Conservation (phyloP, 257 asterid genomes). For the Gynochthodes officinalis region DNA sequence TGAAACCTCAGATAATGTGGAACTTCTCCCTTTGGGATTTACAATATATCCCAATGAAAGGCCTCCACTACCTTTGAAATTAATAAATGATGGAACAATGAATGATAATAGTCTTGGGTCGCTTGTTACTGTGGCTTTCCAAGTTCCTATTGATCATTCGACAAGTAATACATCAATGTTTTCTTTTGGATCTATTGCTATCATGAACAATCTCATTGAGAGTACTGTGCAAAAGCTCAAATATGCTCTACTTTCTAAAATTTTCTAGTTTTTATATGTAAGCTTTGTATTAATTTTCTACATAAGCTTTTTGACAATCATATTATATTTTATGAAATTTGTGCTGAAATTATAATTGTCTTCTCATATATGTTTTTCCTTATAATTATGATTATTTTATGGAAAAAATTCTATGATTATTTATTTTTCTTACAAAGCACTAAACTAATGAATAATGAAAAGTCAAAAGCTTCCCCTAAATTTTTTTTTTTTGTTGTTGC, state of each 20-base stretch:
- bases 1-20: conserved; percentile 29
- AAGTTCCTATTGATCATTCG: conserved; percentile 37
- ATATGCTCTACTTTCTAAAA: conserved; percentile 16
- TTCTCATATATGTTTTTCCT: too few species aligned
- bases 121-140: conserved; percentile 47
- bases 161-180: conserved; percentile 34
- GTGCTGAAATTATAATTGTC: too few species aligned
- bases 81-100: neutral
- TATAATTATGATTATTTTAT: too few species aligned
- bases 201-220: conserved; percentile 27
- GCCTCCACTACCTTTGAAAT: conserved; percentile 13
- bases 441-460: too few species aligned
- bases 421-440: too few species aligned
- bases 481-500: too few species aligned
- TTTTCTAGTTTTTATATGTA: too few species aligned
- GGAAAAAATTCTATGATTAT: too few species aligned
- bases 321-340: too few species aligned
- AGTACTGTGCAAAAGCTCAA: conserved; percentile 40
- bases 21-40: conserved; percentile 59
- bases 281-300: too few species aligned
- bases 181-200: conserved; percentile 30
- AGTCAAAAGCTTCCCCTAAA: too few species aligned
- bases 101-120: conserved; percentile 39
- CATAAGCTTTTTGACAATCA: too few species aligned
- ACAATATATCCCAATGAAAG: conserved; percentile 50